phyloP scores from a whole-genome alignment of 306 rosid species.

The Luffa acutangula region DNA sequence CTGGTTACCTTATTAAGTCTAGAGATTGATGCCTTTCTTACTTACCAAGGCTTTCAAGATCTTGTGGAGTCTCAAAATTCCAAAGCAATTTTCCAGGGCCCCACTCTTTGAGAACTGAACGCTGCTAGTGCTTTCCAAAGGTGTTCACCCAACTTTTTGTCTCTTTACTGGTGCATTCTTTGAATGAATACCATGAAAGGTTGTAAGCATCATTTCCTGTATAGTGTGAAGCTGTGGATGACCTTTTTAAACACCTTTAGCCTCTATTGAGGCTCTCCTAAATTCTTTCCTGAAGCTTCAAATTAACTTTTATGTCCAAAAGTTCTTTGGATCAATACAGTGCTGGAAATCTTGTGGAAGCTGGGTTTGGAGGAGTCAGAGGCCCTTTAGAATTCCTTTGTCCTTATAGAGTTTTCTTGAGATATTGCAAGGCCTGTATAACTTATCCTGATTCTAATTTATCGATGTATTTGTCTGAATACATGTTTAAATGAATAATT shows the following conservation, averaged over 20 bases:
- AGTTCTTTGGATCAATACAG: background rate
- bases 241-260: background rate
- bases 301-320: background rate
- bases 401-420: background rate
- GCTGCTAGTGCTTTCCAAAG: background rate
- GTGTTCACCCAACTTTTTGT: background rate
- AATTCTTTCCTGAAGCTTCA: background rate
- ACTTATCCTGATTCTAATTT: background rate
- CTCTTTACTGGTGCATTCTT: background rate
- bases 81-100: background rate
- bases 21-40: background rate
- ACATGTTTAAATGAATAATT: background rate
- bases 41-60: background rate
- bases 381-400: background rate
- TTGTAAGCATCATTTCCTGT: background rate
- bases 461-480: background rate
- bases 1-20: background rate
- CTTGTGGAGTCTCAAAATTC: background rate
- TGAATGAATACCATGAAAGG: background rate
- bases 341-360: background rate
- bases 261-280: background rate
- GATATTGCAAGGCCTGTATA: background rate
- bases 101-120: background rate
- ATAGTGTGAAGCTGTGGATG: background rate
- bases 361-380: background rate